A percentile compares a stretch with the other conserved stretches of the same genome.
Evolutionary conservation across 805 yeast species (phyloP).

Genomic region (Yarrowia divulgata): DNA sequence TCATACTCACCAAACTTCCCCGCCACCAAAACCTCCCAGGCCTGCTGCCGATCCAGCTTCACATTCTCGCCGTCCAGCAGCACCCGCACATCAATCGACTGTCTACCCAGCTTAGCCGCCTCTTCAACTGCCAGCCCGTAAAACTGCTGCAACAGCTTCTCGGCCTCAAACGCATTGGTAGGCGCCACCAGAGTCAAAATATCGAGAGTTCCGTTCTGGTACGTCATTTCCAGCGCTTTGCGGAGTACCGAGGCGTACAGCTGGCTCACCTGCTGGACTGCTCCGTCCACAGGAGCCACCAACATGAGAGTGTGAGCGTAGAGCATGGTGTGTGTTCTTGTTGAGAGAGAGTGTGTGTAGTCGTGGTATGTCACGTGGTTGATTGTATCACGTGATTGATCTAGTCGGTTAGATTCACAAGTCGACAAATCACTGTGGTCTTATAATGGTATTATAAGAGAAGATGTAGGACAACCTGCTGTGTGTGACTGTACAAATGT

Average conservation of each 20-base stretch:
- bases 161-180: constrained; percentile 43
- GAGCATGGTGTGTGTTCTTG: constrained; percentile 21
- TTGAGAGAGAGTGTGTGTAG: too few species aligned
- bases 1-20: constrained; percentile 45
- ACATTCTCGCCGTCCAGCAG: constrained; percentile 50
- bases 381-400: not conserved
- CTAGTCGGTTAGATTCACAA: too few species aligned
- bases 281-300: constrained; percentile 39
- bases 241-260: constrained; percentile 44
- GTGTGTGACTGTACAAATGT: too few species aligned
- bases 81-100: constrained; percentile 46
- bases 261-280: constrained; percentile 10
- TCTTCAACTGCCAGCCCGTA: constrained; percentile 45
- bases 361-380: not conserved
- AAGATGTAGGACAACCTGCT: too few species aligned
- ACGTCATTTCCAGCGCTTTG: constrained; percentile 47
- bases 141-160: constrained; percentile 45
- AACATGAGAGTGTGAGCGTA: constrained; percentile 37
- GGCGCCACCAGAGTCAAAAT: constrained; percentile 47
- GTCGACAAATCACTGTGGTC: too few species aligned
- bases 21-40: constrained; percentile 50
- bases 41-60: constrained; percentile 43
- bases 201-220: constrained; percentile 47
- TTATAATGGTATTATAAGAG: too few species aligned
- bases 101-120: constrained; percentile 41